Conservation (phyloP, 2,329 filamentous ascomycete genomes). For the Fusarium nematophilum region DNA sequence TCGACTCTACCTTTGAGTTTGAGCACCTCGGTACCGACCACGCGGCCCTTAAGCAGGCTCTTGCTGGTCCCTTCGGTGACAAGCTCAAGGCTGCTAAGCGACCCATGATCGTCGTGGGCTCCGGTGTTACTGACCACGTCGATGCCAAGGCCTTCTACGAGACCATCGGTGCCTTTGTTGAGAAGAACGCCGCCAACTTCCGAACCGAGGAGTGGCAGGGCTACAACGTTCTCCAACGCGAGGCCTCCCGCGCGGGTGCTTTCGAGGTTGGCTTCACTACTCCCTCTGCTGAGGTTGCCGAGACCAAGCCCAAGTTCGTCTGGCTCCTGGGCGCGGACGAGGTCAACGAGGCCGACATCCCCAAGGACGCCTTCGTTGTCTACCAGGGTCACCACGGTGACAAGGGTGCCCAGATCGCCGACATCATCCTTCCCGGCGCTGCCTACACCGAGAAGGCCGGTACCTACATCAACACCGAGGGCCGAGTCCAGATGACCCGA, state of each 20-base stretch:
- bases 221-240: conserved; percentile 95
- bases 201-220: conserved; percentile 93
- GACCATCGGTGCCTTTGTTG: conserved; percentile 87
- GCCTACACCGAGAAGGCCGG: conserved; percentile 97
- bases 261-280: conserved; percentile 96
- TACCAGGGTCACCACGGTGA: conserved; percentile 99
- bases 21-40: conserved; percentile 87
- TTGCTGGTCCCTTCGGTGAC: conserved; percentile 91
- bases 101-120: conserved; percentile 97
- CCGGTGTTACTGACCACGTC: conserved; percentile 87
- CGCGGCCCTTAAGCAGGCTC: conserved; percentile 83
- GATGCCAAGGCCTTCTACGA: conserved; percentile 96
- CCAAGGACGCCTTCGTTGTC: conserved; percentile 94
- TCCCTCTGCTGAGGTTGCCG: conserved; percentile 82
- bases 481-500: conserved; percentile 92
- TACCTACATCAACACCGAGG: conserved; percentile 98
- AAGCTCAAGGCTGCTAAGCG: conserved; percentile 88
- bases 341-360: conserved; percentile 84
- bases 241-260: conserved; percentile 90
- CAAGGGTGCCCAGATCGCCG: conserved; percentile 89
- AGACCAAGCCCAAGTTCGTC: conserved; percentile 91
- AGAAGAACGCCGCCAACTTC: conserved; percentile 93
- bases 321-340: conserved; percentile 98
- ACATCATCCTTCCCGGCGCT: conserved; percentile 91
- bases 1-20: conserved; percentile 95